phyloP scores from a whole-genome alignment of 306 rosid genomes.

The Vigna hirtella region DNA sequence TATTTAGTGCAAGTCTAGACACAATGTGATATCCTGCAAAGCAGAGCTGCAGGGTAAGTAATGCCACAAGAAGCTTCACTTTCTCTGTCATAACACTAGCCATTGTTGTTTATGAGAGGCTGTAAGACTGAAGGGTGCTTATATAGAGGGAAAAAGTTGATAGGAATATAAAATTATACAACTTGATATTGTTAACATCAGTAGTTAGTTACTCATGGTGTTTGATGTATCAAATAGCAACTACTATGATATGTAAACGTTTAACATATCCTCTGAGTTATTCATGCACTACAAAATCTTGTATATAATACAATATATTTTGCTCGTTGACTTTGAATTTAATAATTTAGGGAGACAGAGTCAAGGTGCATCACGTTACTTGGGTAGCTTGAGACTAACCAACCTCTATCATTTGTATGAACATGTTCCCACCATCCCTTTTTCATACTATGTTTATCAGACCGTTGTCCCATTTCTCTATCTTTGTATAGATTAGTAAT shows the following conservation, averaged over 20 bases:
- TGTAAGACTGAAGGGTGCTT: conserved; percentile 18
- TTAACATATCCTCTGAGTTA: conserved; percentile 11
- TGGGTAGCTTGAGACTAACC: conserved; percentile 58
- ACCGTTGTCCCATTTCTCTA: conserved; percentile 43
- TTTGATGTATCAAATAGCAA: conserved; percentile 30
- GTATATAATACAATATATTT: conserved; percentile 29
- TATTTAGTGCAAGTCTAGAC: conserved; percentile 74
- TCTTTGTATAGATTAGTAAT: conserved; percentile 37
- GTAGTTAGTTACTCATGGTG: conserved; percentile 22
- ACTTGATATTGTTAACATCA: conserved; percentile 23
- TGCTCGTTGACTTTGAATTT: conserved; percentile 58
- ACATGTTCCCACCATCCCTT: conserved; percentile 48
- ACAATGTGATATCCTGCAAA: conserved; percentile 85
- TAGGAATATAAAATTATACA: conserved; percentile 24
- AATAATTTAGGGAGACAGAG: conserved; percentile 60
- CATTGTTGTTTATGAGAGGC: conserved; percentile 47
- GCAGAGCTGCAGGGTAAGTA: conserved; percentile 64
- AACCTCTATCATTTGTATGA: conserved; percentile 50
- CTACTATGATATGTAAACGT: conserved; percentile 2
- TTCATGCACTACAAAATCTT: conserved; percentile 39
- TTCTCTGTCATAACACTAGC: conserved; percentile 53
- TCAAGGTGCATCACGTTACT: conserved; percentile 64
- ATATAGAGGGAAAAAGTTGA: conserved; percentile 39
- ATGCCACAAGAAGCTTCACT: conserved; percentile 62
- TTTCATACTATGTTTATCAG: conserved; percentile 39